Conservation (phyloP, 2,329 filamentous ascomycete genomes). For the Nakataea oryzae region DNA sequence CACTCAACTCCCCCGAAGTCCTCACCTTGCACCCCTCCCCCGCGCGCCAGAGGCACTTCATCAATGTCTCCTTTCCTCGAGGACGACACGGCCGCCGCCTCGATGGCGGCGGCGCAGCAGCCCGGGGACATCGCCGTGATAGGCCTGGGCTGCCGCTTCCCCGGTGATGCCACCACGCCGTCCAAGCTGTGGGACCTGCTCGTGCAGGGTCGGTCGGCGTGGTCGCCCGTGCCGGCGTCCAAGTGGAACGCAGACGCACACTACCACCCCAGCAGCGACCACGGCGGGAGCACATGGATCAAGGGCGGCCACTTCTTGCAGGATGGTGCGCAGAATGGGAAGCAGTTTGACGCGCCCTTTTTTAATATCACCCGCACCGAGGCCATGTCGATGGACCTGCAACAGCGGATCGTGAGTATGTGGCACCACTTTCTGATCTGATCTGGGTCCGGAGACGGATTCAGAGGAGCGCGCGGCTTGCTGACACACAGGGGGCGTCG, state of each 20-base stretch:
- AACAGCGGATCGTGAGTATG: constrained; percentile 11
- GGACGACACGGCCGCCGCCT: no score
- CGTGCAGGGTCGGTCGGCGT: constrained; percentile 7
- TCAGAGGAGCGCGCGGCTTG: constrained; percentile 10
- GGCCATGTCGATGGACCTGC: constrained; percentile 22
- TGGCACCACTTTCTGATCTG: constrained; percentile 12
- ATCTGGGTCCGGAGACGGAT: constrained; percentile 21
- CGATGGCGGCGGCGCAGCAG: no score
- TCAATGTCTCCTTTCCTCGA: no score
- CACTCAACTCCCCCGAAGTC: no score
- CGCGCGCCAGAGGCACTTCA: no score
- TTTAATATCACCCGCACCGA: constrained; percentile 24
- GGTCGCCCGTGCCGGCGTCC: constrained; percentile 13
- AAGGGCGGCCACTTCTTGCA: constrained; percentile 21
- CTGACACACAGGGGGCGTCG: background rate
- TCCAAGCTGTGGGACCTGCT: constrained; percentile 20
- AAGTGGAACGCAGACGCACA: constrained; percentile 23
- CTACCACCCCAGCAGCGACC: constrained; percentile 13
- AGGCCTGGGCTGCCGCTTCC: constrained; percentile 25
- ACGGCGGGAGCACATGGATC: constrained; percentile 18
- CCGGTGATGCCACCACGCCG: constrained; percentile 19
- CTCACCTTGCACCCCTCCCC: no score
- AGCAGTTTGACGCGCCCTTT: constrained; percentile 20
- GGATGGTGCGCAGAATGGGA: constrained; percentile 15
- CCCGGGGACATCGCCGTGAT: constrained; percentile 21